Base-by-base conservation (phyloP, 805 yeast species). In the Candida golubevii region DNA sequence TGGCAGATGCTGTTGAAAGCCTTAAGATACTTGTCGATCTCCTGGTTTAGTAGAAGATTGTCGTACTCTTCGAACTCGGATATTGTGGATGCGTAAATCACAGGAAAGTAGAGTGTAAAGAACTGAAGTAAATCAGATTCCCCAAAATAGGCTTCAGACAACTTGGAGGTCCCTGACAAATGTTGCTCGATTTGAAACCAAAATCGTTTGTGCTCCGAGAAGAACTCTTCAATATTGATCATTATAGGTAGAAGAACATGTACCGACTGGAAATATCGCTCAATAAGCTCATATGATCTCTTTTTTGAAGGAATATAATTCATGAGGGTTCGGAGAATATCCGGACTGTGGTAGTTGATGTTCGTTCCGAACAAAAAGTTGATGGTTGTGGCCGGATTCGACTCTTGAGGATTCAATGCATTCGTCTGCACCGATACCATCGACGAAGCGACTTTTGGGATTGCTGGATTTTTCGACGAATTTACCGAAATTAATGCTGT, bases 1-100 rank as follows among this genome's bases (percentile, higher is more conserved):
- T 68, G 77, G 45, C 74, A 74, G 8, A 71, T 76, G 50, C 63
- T 72, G 59, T 74, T 74, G 58, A 71, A 75, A 0, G 75, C 79
- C 44, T 72, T 74, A 44, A 75, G 61, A 52, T 71, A 79, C 45
- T 63, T 69, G 53, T 74, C 74, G 50, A 79, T 74, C 50, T 77
- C 79, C 49, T 72, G 72, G 42, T 71, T 70, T 39, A 71, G 55
- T 15, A 71, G 54, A 13, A 71, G 50, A 47, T 78, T 73, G 48
- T 78, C 78, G 49, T 69, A 72, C 51, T 79, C 83, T 54, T 79
- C 82, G 55, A 75, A 79, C 52, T 78, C 79, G 9, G 83, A 76
- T 29, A 78, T 78, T 1, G 81, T 71, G 2, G 83, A 74, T 2
- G 83, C 83, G 56, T 78, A 79, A 9, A 78, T 57, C 2, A 79